phyloP scores from a whole-genome alignment of 352 stramenopile genomes.

The Phytophthora melonis region DNA sequence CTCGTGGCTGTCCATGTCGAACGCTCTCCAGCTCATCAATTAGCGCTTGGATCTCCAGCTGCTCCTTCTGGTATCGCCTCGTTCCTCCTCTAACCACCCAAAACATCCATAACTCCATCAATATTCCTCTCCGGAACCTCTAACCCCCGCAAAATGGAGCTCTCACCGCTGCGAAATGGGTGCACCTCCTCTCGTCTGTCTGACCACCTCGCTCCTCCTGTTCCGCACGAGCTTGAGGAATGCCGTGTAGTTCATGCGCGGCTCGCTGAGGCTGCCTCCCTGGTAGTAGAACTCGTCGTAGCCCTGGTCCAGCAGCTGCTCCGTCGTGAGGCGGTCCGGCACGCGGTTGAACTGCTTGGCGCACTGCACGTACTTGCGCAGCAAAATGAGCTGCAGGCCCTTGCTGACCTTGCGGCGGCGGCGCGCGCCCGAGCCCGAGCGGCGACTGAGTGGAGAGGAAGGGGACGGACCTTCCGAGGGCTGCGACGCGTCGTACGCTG shows the following conservation, averaged over 20 bases:
- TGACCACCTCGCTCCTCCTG: constrained; percentile 57
- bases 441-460: not conserved
- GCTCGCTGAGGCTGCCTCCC: constrained; percentile 65
- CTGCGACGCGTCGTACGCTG: constrained; percentile 17
- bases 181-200: constrained; percentile 29
- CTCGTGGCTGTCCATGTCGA: constrained; percentile 36
- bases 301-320: constrained; percentile 69
- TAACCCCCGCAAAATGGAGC: not conserved
- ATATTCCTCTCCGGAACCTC: not conserved
- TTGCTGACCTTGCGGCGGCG: constrained; percentile 66
- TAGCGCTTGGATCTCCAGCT: constrained; percentile 62
- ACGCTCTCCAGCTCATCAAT: constrained; percentile 68
- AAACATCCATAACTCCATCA: not conserved
- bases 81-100: constrained; percentile 27
- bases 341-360: constrained; percentile 59
- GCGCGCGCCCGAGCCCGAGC: not conserved
- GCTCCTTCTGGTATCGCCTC: constrained; percentile 51
- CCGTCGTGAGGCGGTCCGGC: constrained; percentile 57
- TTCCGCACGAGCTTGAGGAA: constrained; percentile 82
- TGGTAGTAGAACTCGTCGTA: constrained; percentile 81
- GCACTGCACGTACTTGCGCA: constrained; percentile 70
- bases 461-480: not conserved
- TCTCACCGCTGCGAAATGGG: constrained; percentile 33
- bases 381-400: constrained; percentile 59
- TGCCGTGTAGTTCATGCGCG: constrained; percentile 58